Conservation (phyloP, 345 rosid genomes). For the Eucalyptus cloeziana region DNA sequence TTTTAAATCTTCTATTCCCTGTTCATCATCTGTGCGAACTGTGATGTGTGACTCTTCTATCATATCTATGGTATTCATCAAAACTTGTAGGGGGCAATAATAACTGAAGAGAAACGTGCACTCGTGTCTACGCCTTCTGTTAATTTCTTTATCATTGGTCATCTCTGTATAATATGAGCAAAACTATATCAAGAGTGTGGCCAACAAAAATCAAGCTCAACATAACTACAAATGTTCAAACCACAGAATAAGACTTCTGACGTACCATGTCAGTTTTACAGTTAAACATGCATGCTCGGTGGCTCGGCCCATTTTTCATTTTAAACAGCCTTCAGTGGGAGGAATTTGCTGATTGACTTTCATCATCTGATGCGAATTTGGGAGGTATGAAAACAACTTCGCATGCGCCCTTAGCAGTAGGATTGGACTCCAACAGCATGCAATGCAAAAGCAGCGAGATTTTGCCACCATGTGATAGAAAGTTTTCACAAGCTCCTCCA, state of each 20-base stretch:
- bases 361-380: neutral
- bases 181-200: neutral
- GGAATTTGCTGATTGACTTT: neutral
- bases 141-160: neutral
- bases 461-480: neutral
- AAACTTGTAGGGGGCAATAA: neutral
- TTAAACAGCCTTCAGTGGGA: neutral
- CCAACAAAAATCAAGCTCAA: neutral
- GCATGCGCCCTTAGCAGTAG: neutral
- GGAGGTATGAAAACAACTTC: neutral
- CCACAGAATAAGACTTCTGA: neutral
- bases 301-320: neutral
- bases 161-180: neutral
- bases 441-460: neutral
- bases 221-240: neutral
- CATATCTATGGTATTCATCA: neutral
- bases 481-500: conserved; percentile 40
- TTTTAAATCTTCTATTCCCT: neutral
- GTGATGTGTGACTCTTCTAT: neutral
- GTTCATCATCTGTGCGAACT: neutral
- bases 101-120: neutral
- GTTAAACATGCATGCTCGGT: neutral
- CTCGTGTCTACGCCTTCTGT: neutral
- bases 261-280: neutral
- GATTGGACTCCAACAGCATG: neutral